Evolutionary conservation across 2,329 filamentous ascomycete species (phyloP).

Genomic region (Thielaviopsis punctulata): DNA sequence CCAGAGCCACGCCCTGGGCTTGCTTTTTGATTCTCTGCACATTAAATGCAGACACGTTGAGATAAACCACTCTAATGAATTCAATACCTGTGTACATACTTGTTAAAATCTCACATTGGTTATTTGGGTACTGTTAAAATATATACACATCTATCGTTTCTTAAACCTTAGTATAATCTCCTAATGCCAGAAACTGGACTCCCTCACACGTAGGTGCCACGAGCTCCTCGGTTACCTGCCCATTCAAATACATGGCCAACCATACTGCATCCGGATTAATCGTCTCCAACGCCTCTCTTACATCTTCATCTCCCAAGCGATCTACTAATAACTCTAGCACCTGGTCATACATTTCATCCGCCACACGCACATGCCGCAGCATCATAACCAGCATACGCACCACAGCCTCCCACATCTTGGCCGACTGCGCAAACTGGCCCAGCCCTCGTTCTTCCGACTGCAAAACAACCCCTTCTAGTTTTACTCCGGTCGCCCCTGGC

Average conservation of each 20-base stretch:
- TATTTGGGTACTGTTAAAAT: too few relatives aligned
- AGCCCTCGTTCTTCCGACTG: background rate
- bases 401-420: conserved; percentile 47
- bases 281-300: conserved; percentile 40
- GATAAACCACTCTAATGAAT: too few relatives aligned
- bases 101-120: too few relatives aligned
- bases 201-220: conserved; percentile 27
- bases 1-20: too few relatives aligned
- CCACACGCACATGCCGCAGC: conserved; percentile 44
- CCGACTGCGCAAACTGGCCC: conserved; percentile 42
- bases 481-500: background rate
- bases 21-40: too few relatives aligned
- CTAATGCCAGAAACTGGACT: conserved; percentile 21
- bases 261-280: conserved; percentile 64
- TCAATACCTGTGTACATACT: too few relatives aligned
- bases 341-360: conserved; percentile 55
- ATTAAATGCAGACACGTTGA: too few relatives aligned
- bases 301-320: conserved; percentile 28
- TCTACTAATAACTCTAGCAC: conserved; percentile 45
- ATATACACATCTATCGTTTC: too few relatives aligned
- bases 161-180: too few relatives aligned
- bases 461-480: background rate
- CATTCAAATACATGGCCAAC: conserved; percentile 39
- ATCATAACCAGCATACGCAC: conserved; percentile 41
- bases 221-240: conserved; percentile 20